Evolutionary conservation across 2,329 filamentous ascomycete species (phyloP).

Genomic region (Cercospora zeina): DNA sequence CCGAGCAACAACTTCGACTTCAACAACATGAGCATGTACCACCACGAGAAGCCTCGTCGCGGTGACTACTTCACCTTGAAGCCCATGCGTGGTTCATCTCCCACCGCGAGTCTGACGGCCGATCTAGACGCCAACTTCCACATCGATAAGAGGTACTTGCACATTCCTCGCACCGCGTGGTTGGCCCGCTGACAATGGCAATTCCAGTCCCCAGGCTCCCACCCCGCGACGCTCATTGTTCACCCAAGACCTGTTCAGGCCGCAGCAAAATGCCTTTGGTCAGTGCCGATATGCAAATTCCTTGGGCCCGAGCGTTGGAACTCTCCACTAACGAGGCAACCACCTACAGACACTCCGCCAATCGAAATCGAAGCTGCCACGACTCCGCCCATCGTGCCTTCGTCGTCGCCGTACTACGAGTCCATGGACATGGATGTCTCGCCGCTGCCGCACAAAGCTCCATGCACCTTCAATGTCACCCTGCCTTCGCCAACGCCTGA

Average conservation of each 20-base stretch:
- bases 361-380: constrained; percentile 67
- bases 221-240: constrained; percentile 85
- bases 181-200: constrained; percentile 45
- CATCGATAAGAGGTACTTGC: constrained; percentile 82
- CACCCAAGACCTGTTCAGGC: constrained; percentile 67
- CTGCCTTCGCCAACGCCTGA: constrained; percentile 72
- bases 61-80: constrained; percentile 82
- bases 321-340: constrained; percentile 37
- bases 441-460: constrained; percentile 81
- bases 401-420: constrained; percentile 80
- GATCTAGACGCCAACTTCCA: constrained; percentile 97
- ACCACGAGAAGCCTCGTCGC: constrained; percentile 65
- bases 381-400: constrained; percentile 73
- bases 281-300: constrained; percentile 31
- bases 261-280: constrained; percentile 40
- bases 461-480: constrained; percentile 61
- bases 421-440: constrained; percentile 79
- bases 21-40: constrained; percentile 67
- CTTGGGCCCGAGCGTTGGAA: background rate
- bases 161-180: constrained; percentile 37
- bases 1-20: constrained; percentile 69
- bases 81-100: constrained; percentile 77
- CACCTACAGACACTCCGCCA: constrained; percentile 49
- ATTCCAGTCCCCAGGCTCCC: constrained; percentile 71
- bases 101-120: constrained; percentile 83